Base-by-base conservation (phyloP, 2,329 filamentous ascomycete species). In the Endoconidiophora polonica region DNA sequence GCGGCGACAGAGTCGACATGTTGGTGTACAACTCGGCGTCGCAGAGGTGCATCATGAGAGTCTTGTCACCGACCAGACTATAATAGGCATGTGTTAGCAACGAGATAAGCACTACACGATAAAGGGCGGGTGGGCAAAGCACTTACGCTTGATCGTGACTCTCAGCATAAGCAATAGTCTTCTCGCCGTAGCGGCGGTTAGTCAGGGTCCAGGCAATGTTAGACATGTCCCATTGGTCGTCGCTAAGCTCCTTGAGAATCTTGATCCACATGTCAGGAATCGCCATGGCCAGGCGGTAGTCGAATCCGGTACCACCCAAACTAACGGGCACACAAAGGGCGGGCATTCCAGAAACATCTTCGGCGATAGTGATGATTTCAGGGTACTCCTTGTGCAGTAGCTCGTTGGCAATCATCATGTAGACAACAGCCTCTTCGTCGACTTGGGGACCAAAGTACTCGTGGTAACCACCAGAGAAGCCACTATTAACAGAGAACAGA, bases 201-300 rank as follows among this genome's bases (percentile, higher is more conserved):
- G 84, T 94, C 53, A 98, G 68, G 0, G 87, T 95, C 67, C 82
- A 88, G 62, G 79, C 80, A 48, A 98, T 83, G 57, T 75, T 81
- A 52, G 76, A 79, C 65, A 98, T 83, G 59, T 96, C 84, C 91
- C 91, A 98, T 7, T 94, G 76, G 55, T 86, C 75, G 59, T 98
- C 91, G 60, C 83, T 74, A 63, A 86, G 79, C 67, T 98, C 91
- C 65, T 98, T 98, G 54, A 96, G 66, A 61, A 93, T 86, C 68
- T 98, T 98, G 73, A 98, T 98, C 79, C 93, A 98, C 78, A 98
- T 85, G 64, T 98, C 91, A 3, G 91, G 91, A 55, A 98, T 80
- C 3, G 91, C 91, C 91, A 98, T 98, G 50, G 88, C 88, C 29
- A 98, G 77, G 57, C 91, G 79, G 65, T 98, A 98, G 66, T 98